Conservation (phyloP, 208 protist genomes). For the Leishmania martiniquensis region DNA sequence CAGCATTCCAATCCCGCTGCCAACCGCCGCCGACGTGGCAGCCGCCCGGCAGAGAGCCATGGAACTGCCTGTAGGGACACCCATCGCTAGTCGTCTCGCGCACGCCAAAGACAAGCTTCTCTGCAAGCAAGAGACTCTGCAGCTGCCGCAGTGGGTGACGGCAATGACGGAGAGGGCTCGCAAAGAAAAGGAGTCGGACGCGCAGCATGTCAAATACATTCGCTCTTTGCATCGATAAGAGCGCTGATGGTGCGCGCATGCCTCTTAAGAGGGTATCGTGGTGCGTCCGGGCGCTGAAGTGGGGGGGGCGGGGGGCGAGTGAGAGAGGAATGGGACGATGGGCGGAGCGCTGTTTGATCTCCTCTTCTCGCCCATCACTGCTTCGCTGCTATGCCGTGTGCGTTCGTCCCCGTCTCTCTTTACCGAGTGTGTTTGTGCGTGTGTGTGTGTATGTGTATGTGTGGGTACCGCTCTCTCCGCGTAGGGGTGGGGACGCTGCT, state of each 20-base stretch:
- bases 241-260: background rate
- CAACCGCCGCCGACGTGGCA: slow-evolving; percentile 50
- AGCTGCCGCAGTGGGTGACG: slow-evolving; percentile 26
- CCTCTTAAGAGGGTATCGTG: no score
- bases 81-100: slow-evolving; percentile 39
- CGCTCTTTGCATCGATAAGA: slow-evolving; percentile 19
- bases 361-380: background rate
- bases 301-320: no score
- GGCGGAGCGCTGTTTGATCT: background rate
- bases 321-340: no score
- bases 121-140: slow-evolving; percentile 31
- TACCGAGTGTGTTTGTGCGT: background rate
- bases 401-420: background rate
- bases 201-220: slow-evolving; percentile 34
- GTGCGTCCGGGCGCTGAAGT: no score
- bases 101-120: slow-evolving; percentile 52
- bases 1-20: slow-evolving; percentile 65
- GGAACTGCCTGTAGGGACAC: slow-evolving; percentile 39
- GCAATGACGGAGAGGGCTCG: slow-evolving; percentile 25
- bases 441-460: slow-evolving; percentile 1
- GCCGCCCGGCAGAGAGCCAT: slow-evolving; percentile 38
- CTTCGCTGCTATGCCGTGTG: background rate
- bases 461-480: no score
- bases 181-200: slow-evolving; percentile 33
- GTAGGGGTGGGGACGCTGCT: no score